These are phyloP conservation scores for Turritis glabra DNA, from an alignment of 345 rosid species.

Conservation along the genomic window DNA sequence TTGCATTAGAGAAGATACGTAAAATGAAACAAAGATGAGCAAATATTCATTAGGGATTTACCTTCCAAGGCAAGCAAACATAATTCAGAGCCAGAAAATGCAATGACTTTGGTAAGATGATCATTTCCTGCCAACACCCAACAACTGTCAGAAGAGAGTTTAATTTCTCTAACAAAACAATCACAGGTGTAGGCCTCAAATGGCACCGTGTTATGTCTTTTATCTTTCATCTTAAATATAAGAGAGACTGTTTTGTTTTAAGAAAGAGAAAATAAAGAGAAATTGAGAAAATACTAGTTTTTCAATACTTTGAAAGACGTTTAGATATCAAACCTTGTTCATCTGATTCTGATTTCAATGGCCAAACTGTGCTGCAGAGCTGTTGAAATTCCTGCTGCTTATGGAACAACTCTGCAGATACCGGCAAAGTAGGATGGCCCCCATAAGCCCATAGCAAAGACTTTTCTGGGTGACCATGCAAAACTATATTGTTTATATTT, in stretches of 20 bases:
- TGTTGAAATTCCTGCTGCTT: conserved; percentile 56
- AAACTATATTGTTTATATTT: conserved; percentile 49
- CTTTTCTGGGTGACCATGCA: conserved; percentile 50
- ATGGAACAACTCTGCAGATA: conserved; percentile 52
- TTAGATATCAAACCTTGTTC: conserved; percentile 52
- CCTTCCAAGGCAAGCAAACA: conserved; percentile 81
- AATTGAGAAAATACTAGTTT: too few relatives aligned
- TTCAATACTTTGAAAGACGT: too few relatives aligned
- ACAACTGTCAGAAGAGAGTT: conserved; percentile 25
- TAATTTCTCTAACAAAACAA: conserved; percentile 21
- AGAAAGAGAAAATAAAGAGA: too few relatives aligned
- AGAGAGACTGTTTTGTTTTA: too few relatives aligned
- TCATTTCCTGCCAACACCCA: conserved; percentile 45
- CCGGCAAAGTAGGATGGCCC: conserved; percentile 84
- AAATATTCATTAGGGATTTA: conserved; percentile 31
- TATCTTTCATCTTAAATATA: too few relatives aligned
- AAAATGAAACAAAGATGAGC: background rate
- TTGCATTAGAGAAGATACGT: background rate
- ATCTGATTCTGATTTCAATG: conserved; percentile 36
- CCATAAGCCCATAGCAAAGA: conserved; percentile 88
- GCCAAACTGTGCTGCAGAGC: conserved; percentile 71
- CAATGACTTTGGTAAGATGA: conserved; percentile 44
- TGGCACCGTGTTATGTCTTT: too few relatives aligned
- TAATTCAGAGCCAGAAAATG: conserved; percentile 55
- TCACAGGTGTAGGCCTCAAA: too few relatives aligned